Percentiles rank a stretch among this genome's conserved stretches.
phyloP scores from a whole-genome alignment of 2,329 filamentous ascomycete genomes.

The Fusarium verrucosum region DNA sequence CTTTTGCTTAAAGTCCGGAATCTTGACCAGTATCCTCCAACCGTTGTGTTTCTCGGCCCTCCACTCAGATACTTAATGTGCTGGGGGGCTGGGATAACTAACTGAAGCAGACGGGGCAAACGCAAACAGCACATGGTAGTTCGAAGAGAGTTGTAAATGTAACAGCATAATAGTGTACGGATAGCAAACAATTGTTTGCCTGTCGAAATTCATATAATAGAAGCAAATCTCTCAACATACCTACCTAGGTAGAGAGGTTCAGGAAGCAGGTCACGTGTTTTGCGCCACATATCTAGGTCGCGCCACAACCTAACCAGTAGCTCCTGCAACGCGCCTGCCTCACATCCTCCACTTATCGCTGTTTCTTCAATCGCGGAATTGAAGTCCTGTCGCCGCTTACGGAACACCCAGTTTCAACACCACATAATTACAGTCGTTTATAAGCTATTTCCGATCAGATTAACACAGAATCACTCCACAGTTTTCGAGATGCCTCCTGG shows the following conservation, averaged over 20 bases:
- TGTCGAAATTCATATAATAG: slow-evolving; percentile 8
- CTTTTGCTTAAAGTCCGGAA: slow-evolving; percentile 10
- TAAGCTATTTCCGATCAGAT: not conserved
- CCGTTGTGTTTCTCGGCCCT: not conserved
- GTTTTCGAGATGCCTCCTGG: slow-evolving; percentile 42
- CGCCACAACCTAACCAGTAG: slow-evolving; percentile 18
- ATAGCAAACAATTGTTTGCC: not conserved
- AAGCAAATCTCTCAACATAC: no score
- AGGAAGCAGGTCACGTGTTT: not conserved
- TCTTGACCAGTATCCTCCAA: not conserved
- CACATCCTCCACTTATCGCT: slow-evolving; percentile 3
- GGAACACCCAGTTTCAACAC: not conserved
- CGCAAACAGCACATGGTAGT: not conserved
- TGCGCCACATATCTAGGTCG: slow-evolving; percentile 4
- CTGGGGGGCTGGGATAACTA: not conserved
- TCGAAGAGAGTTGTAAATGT: not conserved
- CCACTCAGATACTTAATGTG: not conserved
- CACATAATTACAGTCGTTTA: not conserved
- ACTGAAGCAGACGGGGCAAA: not conserved
- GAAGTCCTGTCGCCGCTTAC: not conserved
- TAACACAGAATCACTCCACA: not conserved
- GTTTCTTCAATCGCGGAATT: slow-evolving; percentile 12
- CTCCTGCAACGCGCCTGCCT: slow-evolving; percentile 1
- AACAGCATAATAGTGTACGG: not conserved
- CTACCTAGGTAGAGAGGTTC: not conserved